These are phyloP conservation scores for Insectozyma bohioensis DNA, from an alignment of 1,139 yeast species.

Conservation along the genomic window DNA sequence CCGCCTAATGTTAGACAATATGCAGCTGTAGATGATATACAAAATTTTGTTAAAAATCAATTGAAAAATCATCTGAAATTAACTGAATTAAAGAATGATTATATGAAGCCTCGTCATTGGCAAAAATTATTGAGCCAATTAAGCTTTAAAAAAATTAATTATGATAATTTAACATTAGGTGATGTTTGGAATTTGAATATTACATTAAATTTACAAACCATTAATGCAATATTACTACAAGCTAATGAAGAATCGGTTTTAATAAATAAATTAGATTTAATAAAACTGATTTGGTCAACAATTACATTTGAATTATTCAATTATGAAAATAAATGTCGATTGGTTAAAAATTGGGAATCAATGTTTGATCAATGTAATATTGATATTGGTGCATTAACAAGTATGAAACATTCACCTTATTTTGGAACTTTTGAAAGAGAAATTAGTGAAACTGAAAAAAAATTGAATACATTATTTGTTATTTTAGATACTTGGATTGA, in stretches of 20 bases:
- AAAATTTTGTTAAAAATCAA: constrained; percentile 42
- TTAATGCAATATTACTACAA: constrained; percentile 53
- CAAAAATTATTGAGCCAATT: constrained; percentile 40
- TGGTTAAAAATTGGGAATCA: constrained; percentile 69
- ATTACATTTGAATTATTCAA: constrained; percentile 55
- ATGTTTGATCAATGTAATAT: constrained; percentile 60
- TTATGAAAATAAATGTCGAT: constrained; percentile 51
- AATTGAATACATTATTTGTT: constrained; percentile 49
- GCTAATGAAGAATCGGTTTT: constrained; percentile 77
- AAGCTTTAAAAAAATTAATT: constrained; percentile 18
- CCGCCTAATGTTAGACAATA: constrained; percentile 67
- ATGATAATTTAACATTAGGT: constrained; percentile 40
- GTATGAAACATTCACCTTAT: constrained; percentile 74
- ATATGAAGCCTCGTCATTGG: constrained; percentile 74
- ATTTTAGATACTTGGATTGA: constrained; percentile 77
- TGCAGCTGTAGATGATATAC: constrained; percentile 64
- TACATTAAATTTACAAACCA: constrained; percentile 38
- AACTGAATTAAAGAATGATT: constrained; percentile 53
- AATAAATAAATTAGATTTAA: constrained; percentile 52
- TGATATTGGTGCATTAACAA: constrained; percentile 59
- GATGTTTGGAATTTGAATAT: constrained; percentile 63
- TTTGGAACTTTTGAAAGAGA: constrained; percentile 63
- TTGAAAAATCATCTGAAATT: constrained; percentile 42
- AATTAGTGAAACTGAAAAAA: constrained; percentile 54
- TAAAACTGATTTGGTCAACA: constrained; percentile 50